phyloP scores from a whole-genome alignment of 768 basidiomycete species.

The Fomitopsis serialis region DNA sequence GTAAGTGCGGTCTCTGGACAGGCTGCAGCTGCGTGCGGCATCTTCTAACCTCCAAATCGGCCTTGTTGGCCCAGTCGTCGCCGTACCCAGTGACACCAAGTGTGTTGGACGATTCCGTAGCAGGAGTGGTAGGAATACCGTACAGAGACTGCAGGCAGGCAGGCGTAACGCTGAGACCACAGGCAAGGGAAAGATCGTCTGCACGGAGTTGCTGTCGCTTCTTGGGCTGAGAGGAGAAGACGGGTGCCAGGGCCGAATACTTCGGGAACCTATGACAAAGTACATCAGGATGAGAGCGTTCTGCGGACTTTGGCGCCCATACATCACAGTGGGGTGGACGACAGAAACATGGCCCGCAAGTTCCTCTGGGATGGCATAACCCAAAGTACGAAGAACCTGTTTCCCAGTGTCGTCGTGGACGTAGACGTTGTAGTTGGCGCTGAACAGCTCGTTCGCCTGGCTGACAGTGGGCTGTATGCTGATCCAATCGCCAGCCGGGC shows the following conservation, averaged over 20 bases:
- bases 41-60: slow-evolving; percentile 19
- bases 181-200: too few relatives aligned
- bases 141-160: slow-evolving; percentile 30
- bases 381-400: slow-evolving; percentile 23
- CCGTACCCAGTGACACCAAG: slow-evolving; percentile 29
- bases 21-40: too few relatives aligned
- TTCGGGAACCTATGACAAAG: slow-evolving; percentile 7
- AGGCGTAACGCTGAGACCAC: slow-evolving; percentile 16
- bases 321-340: slow-evolving; percentile 28
- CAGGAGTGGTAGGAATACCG: slow-evolving; percentile 29
- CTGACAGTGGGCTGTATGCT: slow-evolving; percentile 18
- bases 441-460: slow-evolving; percentile 26
- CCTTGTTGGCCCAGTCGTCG: slow-evolving; percentile 25
- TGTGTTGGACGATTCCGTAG: slow-evolving; percentile 17
- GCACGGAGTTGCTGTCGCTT: not conserved
- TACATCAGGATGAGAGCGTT: not conserved
- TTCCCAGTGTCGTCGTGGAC: slow-evolving; percentile 18
- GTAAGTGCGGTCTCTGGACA: too few relatives aligned
- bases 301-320: not conserved
- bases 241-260: not conserved
- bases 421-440: slow-evolving; percentile 24
- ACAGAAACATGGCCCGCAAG: slow-evolving; percentile 22
- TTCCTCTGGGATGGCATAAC: slow-evolving; percentile 25
- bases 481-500: slow-evolving; percentile 26
- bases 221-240: not conserved